Percentiles rank a stretch among this genome's conserved stretches.
Conservation (phyloP, 106 monocot species). For the Cymbidium sinense region DNA sequence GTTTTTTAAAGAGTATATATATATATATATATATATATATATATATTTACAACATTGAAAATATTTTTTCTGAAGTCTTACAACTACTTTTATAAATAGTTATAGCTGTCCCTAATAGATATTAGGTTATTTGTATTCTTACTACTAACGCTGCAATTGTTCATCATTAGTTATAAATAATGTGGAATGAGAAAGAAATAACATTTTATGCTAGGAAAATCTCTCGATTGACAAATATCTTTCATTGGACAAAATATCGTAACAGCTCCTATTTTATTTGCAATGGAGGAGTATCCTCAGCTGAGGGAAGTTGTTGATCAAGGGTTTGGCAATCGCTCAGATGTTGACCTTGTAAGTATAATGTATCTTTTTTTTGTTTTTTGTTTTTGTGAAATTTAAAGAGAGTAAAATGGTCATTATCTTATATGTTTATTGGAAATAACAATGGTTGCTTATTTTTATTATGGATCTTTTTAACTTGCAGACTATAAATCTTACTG, state of each 20-base stretch:
- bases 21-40: too few species aligned
- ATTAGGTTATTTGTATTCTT: not conserved
- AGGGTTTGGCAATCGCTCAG: constrained; percentile 34
- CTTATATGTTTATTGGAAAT: not conserved
- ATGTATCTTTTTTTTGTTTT: not conserved
- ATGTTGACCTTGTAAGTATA: constrained; percentile 54
- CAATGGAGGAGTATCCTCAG: constrained; percentile 67
- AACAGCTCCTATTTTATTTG: constrained; percentile 41
- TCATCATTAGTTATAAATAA: not conserved
- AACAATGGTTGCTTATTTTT: not conserved
- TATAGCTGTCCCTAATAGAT: too few species aligned
- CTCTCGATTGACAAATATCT: not conserved
- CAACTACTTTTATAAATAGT: too few species aligned
- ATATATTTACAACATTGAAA: too few species aligned
- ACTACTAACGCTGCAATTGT: not conserved
- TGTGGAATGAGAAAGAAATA: not conserved
- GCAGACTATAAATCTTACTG: not conserved
- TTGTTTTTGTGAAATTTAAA: not conserved
- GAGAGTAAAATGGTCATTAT: not conserved
- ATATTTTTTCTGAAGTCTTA: too few species aligned
- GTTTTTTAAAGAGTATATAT: too few species aligned
- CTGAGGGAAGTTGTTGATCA: constrained; percentile 41
- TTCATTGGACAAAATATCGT: constrained; percentile 47
- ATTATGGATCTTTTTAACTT: not conserved
- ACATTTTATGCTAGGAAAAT: not conserved